phyloP scores from a whole-genome alignment of 441 rosid genomes.

The Corymbia citriodora region DNA sequence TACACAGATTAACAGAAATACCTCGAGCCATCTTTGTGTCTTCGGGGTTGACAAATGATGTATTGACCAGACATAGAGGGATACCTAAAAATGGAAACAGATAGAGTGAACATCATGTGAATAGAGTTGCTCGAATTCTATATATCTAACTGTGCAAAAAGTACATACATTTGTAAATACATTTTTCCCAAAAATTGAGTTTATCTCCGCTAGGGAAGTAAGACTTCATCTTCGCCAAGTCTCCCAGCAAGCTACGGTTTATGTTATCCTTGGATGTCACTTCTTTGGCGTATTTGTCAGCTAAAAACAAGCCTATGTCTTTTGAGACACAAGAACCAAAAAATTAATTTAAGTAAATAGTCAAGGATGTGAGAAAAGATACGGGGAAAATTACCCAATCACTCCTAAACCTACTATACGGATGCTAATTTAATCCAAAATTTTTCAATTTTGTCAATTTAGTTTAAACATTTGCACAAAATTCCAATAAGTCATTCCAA shows the following conservation, averaged over 20 bases:
- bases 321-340: neutral
- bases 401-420: rapidly evolving
- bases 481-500: neutral
- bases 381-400: neutral
- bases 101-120: neutral
- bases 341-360: neutral
- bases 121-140: neutral
- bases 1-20: rapidly evolving
- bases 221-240: neutral
- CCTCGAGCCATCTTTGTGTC: neutral
- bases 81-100: neutral
- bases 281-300: neutral
- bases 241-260: neutral
- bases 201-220: neutral
- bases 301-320: neutral
- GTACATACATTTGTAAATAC: neutral
- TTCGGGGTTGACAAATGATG: neutral
- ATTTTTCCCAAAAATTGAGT: neutral
- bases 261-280: neutral
- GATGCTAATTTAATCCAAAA: rapidly evolving
- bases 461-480: too few species aligned
- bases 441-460: too few species aligned
- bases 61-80: neutral
- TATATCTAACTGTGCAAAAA: neutral
- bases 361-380: neutral